phyloP scores from a whole-genome alignment of 2,329 filamentous ascomycete genomes.

The Neonectria magnoliae region DNA sequence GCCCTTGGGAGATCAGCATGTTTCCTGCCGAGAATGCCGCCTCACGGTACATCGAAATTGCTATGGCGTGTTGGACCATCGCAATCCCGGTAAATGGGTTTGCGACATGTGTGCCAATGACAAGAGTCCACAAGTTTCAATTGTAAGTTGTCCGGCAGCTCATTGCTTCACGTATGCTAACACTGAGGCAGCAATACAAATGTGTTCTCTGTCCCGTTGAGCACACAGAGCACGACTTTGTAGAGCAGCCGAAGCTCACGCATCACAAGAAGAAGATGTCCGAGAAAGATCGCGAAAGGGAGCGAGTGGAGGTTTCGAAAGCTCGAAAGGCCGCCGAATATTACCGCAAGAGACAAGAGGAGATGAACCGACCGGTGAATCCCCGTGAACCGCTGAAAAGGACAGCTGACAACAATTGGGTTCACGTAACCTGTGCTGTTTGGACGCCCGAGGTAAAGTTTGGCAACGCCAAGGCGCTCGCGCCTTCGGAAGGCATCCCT shows the following conservation, averaged over 20 bases:
- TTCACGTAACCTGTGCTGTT: conserved; percentile 91
- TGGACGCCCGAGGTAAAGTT: conserved; percentile 96
- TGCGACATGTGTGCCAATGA: conserved; percentile 98
- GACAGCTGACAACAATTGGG: conserved; percentile 97
- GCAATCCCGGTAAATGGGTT: conserved; percentile 82
- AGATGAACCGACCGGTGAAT: conserved; percentile 81
- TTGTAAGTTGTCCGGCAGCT: conserved; percentile 64
- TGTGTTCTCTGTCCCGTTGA: conserved; percentile 92
- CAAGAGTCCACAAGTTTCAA: conserved; percentile 90
- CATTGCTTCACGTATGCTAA: conserved; percentile 42
- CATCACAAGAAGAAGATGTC: conserved; percentile 83
- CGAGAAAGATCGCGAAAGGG: conserved; percentile 90
- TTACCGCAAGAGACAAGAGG: conserved; percentile 84
- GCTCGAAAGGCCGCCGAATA: conserved; percentile 82
- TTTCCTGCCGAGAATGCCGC: conserved; percentile 87
- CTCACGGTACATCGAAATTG: conserved; percentile 91
- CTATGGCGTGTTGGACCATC: conserved; percentile 83
- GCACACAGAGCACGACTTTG: conserved; percentile 81
- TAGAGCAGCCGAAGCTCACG: conserved; percentile 70
- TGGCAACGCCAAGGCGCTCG: conserved; percentile 81
- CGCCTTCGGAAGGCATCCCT: conserved; percentile 89
- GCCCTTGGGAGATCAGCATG: conserved; percentile 74
- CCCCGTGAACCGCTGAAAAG: conserved; percentile 93
- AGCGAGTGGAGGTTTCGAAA: conserved; percentile 85
- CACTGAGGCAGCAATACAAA: conserved; percentile 75